Evolutionary conservation across 1,284 basidiomycete species (phyloP).

Genomic region (Leccinum ambiguum): DNA sequence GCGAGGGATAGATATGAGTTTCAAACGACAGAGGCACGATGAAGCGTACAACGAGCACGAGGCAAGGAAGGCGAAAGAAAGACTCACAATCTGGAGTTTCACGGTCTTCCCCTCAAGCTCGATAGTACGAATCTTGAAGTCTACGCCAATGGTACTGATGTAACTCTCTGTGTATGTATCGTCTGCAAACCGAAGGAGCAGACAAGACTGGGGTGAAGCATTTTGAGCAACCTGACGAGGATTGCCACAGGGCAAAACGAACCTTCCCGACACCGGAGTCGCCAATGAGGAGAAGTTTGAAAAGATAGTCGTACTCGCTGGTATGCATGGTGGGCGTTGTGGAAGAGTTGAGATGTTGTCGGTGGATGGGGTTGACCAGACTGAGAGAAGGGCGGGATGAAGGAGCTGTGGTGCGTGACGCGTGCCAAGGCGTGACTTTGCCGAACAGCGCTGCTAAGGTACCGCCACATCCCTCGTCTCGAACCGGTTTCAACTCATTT

Average conservation of each 20-base stretch:
- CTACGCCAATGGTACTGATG: conserved; percentile 98
- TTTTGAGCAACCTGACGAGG: conserved; percentile 17
- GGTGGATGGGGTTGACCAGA: conserved; percentile 18
- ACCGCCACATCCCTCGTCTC: conserved; percentile 26
- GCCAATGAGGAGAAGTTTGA: conserved; percentile 92
- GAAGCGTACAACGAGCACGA: background rate
- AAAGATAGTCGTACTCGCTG: conserved; percentile 96
- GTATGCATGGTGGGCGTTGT: conserved; percentile 66
- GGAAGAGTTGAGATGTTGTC: conserved; percentile 24
- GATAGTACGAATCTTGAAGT: conserved; percentile 99
- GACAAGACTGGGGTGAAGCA: conserved; percentile 75
- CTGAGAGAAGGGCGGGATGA: conserved; percentile 29
- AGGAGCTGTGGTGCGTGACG: conserved; percentile 42
- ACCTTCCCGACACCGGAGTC: conserved; percentile 98
- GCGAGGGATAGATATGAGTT: background rate
- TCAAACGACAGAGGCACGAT: background rate
- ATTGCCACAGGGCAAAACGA: conserved; percentile 27
- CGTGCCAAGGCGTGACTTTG: conserved; percentile 33
- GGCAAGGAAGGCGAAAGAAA: conserved; percentile 14
- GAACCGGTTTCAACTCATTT: conserved; percentile 7
- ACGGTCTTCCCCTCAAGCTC: conserved; percentile 99
- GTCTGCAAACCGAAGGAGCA: conserved; percentile 97
- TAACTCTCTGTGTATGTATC: conserved; percentile 99
- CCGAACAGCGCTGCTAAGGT: conserved; percentile 21
- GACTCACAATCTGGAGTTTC: conserved; percentile 97